Conservation (phyloP, 2,329 filamentous ascomycete genomes). For the Saccharata proteae region DNA sequence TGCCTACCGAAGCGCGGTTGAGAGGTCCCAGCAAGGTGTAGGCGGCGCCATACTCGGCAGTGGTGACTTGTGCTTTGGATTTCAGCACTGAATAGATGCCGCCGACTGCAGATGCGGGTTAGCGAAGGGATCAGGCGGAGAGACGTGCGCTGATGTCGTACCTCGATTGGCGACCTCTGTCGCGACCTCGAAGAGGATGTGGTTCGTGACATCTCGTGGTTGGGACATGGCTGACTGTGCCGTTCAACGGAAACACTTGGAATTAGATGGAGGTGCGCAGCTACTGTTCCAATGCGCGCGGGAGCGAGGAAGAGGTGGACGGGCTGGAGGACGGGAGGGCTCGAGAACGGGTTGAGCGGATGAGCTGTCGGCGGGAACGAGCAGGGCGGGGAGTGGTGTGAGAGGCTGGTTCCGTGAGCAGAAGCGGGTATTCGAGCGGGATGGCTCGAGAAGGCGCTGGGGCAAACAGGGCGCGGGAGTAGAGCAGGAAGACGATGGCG, state of each 20-base stretch:
- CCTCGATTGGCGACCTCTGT: constrained; percentile 96
- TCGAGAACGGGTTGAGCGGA: not conserved
- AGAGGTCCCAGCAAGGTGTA: constrained; percentile 93
- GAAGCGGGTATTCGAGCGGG: too few species aligned
- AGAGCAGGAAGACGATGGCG: too few species aligned
- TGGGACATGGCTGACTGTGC: not conserved
- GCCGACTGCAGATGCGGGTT: constrained; percentile 55
- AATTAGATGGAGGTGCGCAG: too few species aligned
- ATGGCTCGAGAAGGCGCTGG: too few species aligned
- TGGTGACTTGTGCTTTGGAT: constrained; percentile 95
- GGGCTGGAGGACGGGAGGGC: not conserved
- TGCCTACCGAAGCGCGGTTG: constrained; percentile 73
- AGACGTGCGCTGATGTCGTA: constrained; percentile 30
- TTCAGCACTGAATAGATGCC: constrained; percentile 99
- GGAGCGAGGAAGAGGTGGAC: not conserved
- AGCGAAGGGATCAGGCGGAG: constrained; percentile 11
- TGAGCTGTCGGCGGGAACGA: too few species aligned
- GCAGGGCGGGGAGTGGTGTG: too few species aligned
- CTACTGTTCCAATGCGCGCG: constrained; percentile 4
- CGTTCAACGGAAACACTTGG: too few species aligned
- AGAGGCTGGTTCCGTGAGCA: too few species aligned
- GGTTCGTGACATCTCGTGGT: constrained; percentile 71
- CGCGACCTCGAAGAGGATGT: constrained; percentile 90
- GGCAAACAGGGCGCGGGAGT: too few species aligned
- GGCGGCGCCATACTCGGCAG: constrained; percentile 93